Percentiles rank a stretch among this genome's conserved stretches.
Evolutionary conservation across 495 filamentous ascomycete genomes (phyloP).

Genomic region (Beverwykella pulmonaria): DNA sequence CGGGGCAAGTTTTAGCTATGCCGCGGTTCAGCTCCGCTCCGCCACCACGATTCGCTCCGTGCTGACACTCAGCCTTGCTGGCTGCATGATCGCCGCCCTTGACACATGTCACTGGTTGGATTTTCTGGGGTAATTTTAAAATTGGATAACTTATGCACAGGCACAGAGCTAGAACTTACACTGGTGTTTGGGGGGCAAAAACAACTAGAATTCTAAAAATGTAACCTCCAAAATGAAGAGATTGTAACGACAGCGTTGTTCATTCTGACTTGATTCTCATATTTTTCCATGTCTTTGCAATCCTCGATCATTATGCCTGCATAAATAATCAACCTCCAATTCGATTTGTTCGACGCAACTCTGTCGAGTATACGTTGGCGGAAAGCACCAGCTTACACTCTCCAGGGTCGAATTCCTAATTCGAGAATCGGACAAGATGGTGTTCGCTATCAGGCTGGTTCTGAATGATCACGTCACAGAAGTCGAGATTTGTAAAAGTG

Average conservation of each 20-base stretch:
- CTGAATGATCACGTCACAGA: background rate
- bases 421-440: background rate
- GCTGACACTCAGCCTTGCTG: conserved; percentile 1
- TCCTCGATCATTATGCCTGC: background rate
- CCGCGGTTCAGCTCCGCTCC: background rate
- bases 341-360: background rate
- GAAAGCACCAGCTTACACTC: background rate
- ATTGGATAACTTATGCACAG: background rate
- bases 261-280: background rate
- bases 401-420: background rate
- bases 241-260: no score
- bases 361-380: background rate
- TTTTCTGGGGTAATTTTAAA: background rate
- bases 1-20: background rate
- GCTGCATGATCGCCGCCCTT: background rate
- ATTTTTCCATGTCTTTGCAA: background rate
- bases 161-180: no score
- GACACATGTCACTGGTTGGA: background rate
- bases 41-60: background rate
- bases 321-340: background rate
- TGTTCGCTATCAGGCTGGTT: background rate
- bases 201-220: no score
- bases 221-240: no score
- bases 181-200: no score
- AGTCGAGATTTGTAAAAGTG: background rate